Evolutionary conservation across 139 green algal genomes (phyloP).

Genomic region (Chlamydomonas sphaeroides): DNA sequence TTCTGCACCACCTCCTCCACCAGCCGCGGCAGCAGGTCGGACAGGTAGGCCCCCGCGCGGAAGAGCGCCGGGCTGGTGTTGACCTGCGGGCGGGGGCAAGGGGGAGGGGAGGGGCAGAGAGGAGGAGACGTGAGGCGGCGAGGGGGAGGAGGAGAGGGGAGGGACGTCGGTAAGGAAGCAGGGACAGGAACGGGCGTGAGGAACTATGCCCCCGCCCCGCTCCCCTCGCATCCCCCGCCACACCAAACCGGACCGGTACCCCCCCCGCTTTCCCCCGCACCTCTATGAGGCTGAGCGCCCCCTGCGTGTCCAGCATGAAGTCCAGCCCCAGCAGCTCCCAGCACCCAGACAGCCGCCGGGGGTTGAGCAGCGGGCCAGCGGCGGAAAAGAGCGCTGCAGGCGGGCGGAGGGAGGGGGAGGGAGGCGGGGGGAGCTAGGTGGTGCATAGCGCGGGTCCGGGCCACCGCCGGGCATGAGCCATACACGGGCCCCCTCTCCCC

Average conservation of each 20-base stretch:
- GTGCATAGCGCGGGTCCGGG: too few relatives aligned
- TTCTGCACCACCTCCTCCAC: constrained; percentile 69
- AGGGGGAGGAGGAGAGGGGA: not conserved
- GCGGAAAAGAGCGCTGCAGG: constrained; percentile 44
- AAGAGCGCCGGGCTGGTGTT: constrained; percentile 71
- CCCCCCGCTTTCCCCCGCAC: too few relatives aligned
- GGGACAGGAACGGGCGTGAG: too few relatives aligned
- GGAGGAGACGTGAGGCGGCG: too few relatives aligned
- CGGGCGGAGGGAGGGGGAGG: too few relatives aligned
- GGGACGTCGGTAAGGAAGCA: not conserved
- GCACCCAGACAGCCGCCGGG: constrained; percentile 40
- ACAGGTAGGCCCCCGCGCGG: constrained; percentile 50
- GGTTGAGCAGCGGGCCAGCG: constrained; percentile 52
- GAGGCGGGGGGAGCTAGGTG: too few relatives aligned
- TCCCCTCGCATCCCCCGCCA: too few relatives aligned
- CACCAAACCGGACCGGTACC: too few relatives aligned
- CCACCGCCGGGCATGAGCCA: too few relatives aligned
- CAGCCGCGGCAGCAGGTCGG: constrained; percentile 59
- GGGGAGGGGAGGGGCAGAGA: not conserved
- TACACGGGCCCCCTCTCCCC: too few relatives aligned
- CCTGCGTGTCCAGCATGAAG: constrained; percentile 67
- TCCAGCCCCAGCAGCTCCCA: constrained; percentile 72
- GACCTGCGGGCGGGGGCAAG: constrained; percentile 43
- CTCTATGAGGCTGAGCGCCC: constrained; percentile 38
- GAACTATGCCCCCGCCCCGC: too few relatives aligned